Evolutionary conservation across 2,329 filamentous ascomycete species (phyloP), one percentile per base, ranked within the genome.

Genomic region (Diaporthe citri): DNA sequence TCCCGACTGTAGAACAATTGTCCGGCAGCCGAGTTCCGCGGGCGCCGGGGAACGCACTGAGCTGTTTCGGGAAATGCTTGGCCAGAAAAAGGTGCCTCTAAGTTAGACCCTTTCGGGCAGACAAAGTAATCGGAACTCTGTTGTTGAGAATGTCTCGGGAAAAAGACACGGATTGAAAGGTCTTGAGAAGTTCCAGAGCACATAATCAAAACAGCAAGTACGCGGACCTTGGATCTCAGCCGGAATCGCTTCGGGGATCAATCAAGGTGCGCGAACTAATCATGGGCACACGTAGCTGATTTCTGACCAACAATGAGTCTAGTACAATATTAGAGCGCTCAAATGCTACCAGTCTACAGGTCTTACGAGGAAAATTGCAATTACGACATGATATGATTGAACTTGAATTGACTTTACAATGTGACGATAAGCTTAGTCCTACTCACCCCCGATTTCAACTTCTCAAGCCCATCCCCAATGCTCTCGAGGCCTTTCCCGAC

Each of bases 371-470:
- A 17, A 20, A 22, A 15, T 17, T 20, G 22, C 28, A 5, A 28
- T 43, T 57, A 9, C 0, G 3, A 13, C 17, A 22, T 5, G 28
- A 60, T 46, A 43, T 2, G 3, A 28, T 28, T n/a, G 1, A 8
- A 41, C 13, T 20, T 6, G 12, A 60, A 34, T 15, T 43, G 4
- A 12, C 3, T 12, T 34, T 51, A 74, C 5, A 75, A 28, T 25
- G 59, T 77, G 41, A 82, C 78, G 22, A 82, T 76, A 31, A 83
- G 64, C 76, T 83, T 83, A 7, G 77, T 78, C 31, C 81, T 80
- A 60, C 81, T 83, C 0, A 82, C 80, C 6, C 80, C 81, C 34
- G 52, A 71, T 57, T 71, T 77, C 76, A 81, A 60, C 75, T 77
- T 78, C 15, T 80, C 78, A 55, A 83, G 71, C 15, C 78, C 80